Evolutionary conservation across 208 protist species (phyloP), one percentile per base, ranked within the genome.

Genomic region (Leptomonas pyrrhocoris): DNA sequence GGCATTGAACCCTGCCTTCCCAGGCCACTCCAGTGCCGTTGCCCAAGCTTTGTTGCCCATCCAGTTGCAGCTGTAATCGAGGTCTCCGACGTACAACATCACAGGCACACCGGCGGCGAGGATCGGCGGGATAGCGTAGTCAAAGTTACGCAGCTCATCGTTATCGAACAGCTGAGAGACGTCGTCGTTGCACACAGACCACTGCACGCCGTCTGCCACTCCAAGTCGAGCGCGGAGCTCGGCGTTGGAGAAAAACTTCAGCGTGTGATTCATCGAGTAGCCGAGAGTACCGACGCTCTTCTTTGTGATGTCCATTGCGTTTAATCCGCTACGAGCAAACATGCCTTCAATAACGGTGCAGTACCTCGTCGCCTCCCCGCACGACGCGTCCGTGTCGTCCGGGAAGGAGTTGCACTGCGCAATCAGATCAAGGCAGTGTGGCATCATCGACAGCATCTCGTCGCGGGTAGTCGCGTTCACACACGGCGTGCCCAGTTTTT

Each of bases 51-150:
- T 76, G 77, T 94, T 97, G 56, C 94, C 95, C 43, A 98, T 73
- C 79, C 83, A 98, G 73, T 98, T 98, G 75, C 94, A 98, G 63
- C 97, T 94, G 62, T 85, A 98, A 75, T 98, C 95, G 50, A 79
- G 66, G 45, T 97, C 94, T 13, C 96, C 96, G 0, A 85, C 88
- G 79, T 97, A 98, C 48, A 98, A 83, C 68, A 97, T 55, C n/a
- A 97, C 94, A 28, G 80, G 84, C 12, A 97, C 73, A n/a, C 79
- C 80, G 38, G 42, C 65, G 8, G 27, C 77, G 25, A 97, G 77
- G 49, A 97, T 62, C 4, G n/a, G 49, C 0, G 89, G 85, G 2
- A 98, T 43, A 0, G 68, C 74, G 36, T 73, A 68, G 69, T 95
- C 84, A 34, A 91, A 94, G 67, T 81, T 83, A 40, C 84, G 76